Conservation (phyloP, 768 basidiomycete genomes). For the Artomyces pyxidatus region DNA sequence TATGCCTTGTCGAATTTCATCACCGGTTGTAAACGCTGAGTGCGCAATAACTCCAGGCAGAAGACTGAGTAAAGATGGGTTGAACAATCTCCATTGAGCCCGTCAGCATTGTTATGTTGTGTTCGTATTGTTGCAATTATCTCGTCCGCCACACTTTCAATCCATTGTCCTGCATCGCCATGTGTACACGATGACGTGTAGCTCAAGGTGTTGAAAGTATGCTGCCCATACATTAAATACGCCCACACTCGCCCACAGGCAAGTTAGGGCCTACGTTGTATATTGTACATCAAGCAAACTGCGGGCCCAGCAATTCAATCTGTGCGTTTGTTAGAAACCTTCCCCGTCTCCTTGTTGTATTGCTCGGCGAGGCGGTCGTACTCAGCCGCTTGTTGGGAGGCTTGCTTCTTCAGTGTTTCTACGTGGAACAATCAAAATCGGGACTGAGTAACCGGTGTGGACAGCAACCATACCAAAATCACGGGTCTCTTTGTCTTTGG, state of each 20-base stretch:
- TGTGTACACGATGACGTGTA: background rate
- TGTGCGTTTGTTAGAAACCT: slow-evolving; percentile 50
- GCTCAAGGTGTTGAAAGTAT: background rate
- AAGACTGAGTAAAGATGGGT: too few relatives aligned
- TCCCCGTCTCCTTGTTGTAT: slow-evolving; percentile 64
- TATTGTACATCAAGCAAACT: background rate
- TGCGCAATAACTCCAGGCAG: too few relatives aligned
- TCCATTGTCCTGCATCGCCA: background rate
- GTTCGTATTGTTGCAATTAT: too few relatives aligned
- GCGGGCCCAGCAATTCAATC: slow-evolving; percentile 34
- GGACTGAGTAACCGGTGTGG: background rate
- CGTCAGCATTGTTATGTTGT: too few relatives aligned
- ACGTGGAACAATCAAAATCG: background rate
- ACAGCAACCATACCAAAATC: slow-evolving; percentile 50
- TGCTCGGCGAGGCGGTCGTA: slow-evolving; percentile 78
- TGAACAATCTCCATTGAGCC: too few relatives aligned
- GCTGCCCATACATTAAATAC: background rate
- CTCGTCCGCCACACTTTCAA: too few relatives aligned
- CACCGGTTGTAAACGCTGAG: too few relatives aligned
- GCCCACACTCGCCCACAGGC: too few relatives aligned
- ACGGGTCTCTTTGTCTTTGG: slow-evolving; percentile 45
- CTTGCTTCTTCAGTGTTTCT: slow-evolving; percentile 82
- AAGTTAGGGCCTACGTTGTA: too few relatives aligned
- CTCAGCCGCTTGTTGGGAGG: slow-evolving; percentile 65
- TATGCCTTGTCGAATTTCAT: too few relatives aligned